Conservation (phyloP, 2,329 filamentous ascomycete genomes). For the Colletotrichum scovillei region DNA sequence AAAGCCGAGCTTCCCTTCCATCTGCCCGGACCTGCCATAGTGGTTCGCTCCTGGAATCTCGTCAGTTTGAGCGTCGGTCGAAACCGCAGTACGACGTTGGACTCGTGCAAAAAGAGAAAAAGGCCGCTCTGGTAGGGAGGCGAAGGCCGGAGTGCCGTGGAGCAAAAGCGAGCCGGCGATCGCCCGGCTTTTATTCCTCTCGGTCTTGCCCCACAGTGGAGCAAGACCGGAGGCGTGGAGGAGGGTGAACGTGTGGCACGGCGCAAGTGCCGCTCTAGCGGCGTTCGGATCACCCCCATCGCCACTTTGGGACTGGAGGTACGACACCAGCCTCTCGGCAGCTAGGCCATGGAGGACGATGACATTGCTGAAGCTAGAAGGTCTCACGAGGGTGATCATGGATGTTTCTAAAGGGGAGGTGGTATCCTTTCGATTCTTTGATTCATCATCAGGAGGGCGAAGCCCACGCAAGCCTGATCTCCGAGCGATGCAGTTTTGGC, state of each 20-base stretch:
- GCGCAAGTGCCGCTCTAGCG: background rate
- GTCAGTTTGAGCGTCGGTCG: background rate
- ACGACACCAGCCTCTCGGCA: background rate
- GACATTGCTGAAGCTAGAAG: background rate
- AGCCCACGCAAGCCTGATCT: background rate
- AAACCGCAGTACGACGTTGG: background rate
- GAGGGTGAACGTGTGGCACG: background rate
- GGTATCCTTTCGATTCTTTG: background rate
- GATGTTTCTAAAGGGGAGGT: background rate
- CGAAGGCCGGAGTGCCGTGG: background rate
- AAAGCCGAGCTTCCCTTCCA: background rate
- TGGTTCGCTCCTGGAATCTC: background rate
- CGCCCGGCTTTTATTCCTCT: conserved; percentile 6
- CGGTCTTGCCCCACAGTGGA: conserved; percentile 21
- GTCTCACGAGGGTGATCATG: background rate
- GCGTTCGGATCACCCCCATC: conserved; percentile 13
- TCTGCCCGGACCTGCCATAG: background rate
- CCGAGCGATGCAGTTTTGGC: background rate
- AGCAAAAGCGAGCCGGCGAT: conserved; percentile 15
- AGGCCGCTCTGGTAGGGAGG: background rate
- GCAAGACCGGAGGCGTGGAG: background rate
- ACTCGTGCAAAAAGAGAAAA: background rate
- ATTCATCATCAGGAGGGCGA: too few species aligned
- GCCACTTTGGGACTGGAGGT: background rate
- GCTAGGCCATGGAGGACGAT: background rate